Base-by-base conservation (phyloP, 176 grass and related monocot species). In the Oryza longistaminata region DNA sequence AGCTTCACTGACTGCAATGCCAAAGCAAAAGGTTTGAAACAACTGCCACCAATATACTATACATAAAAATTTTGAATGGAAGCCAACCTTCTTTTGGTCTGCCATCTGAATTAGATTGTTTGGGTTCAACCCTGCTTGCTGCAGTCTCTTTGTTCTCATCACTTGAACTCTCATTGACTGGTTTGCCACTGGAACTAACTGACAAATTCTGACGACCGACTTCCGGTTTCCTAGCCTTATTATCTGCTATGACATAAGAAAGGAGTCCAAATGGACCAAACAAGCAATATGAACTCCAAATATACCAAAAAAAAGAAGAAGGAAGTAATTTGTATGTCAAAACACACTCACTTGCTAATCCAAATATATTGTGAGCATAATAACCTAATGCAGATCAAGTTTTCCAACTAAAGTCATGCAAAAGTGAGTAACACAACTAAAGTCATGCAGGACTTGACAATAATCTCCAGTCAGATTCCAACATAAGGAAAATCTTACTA, bases 71-170 rank as follows among this genome's bases (percentile, higher is more conserved):
- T 45, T 49, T 37, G 70, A 29, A 74, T 68, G 3, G 21, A 29
- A 27, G 44, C 48, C 48, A 71, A 90, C 96, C 93, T 94, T 98
- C 96, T 89, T 92, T 98, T 68, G 89, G 89, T 86, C 96, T 92
- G 68, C 86, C 76, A 64, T 88, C 82, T 85, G 91, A 86, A 62
- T 42, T 94, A 70, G 42, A 66, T 74, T 92, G 72, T 65, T 74
- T 91, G 27, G 76, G 74, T 72, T 87, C 95, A 82, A 29, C 62
- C 70, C 78, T 70, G 61, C 53, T 81, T 61, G 71, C 58, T 49
- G 70, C n/a, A 33, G 16, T 40, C 24, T 76, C 87, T 67, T 79
- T 91, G 66, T 80, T 88, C 46, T 65, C 69, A 61, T 81, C 64
- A n/a, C 50, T 81, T n/a, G 46, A 81, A 55, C 33, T 68, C 17